These are phyloP conservation scores for Pseudogymnoascus sp. DNA, from an alignment of 2,329 filamentous ascomycete species.

Conservation along the genomic window DNA sequence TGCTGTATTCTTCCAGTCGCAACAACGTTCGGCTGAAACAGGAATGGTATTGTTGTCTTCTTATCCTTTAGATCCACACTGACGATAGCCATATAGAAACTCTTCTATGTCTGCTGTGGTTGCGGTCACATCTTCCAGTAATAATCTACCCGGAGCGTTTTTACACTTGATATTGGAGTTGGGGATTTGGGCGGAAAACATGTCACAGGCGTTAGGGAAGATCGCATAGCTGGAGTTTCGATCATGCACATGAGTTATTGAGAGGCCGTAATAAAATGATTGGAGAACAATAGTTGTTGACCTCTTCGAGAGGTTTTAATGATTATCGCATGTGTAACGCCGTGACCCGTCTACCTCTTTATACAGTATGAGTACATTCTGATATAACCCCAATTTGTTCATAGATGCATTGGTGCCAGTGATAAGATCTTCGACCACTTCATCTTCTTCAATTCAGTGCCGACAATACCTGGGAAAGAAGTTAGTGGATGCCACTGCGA, in stretches of 20 bases:
- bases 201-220: constrained; percentile 2
- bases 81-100: constrained; percentile 54
- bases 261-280: background rate
- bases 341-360: constrained; percentile 5
- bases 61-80: background rate
- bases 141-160: background rate
- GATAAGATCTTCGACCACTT: constrained; percentile 99
- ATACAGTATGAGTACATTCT: constrained; percentile 9
- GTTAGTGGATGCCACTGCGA: constrained; percentile 13
- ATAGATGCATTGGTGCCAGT: constrained; percentile 79
- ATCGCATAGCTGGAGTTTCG: constrained; percentile 5
- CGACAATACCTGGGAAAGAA: constrained; percentile 64
- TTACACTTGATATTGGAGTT: constrained; percentile 3
- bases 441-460: constrained; percentile 79
- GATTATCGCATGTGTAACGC: constrained; percentile 8
- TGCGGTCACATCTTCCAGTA: constrained; percentile 82
- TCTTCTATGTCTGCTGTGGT: constrained; percentile 88
- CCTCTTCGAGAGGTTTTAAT: constrained; percentile 2
- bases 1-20: constrained; percentile 97
- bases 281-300: constrained; percentile 6
- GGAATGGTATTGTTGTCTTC: constrained; percentile 76
- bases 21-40: constrained; percentile 92
- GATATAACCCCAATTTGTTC: constrained; percentile 25
- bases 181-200: background rate
- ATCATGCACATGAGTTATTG: constrained; percentile 3